phyloP scores from a whole-genome alignment of 2,329 filamentous ascomycete species.

The Herpomyces periplanetae region DNA sequence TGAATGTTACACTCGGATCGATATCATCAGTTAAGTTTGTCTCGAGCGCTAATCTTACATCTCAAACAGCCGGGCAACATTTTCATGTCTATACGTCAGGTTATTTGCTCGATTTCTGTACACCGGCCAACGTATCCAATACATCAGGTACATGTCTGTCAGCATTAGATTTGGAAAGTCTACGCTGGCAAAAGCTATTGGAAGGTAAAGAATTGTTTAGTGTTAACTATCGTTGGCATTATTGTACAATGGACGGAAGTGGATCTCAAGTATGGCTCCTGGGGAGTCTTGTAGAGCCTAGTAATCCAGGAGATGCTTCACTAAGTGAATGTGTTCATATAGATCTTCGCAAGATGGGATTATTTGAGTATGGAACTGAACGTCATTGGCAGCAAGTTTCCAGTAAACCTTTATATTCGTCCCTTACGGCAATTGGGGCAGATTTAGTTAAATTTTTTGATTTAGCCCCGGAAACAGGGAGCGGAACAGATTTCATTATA shows the following conservation, averaged over 20 bases:
- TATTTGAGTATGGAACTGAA: slow-evolving; percentile 14
- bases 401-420: slow-evolving; percentile 13
- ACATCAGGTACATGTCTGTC: slow-evolving; percentile 64
- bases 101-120: slow-evolving; percentile 68
- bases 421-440: slow-evolving; percentile 25
- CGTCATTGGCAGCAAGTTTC: slow-evolving; percentile 12
- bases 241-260: slow-evolving; percentile 77
- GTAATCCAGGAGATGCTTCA: slow-evolving; percentile 20
- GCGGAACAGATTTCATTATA: slow-evolving; percentile 59
- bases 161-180: slow-evolving; percentile 41
- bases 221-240: slow-evolving; percentile 78
- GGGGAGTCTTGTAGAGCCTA: slow-evolving; percentile 42
- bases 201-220: slow-evolving; percentile 81
- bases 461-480: slow-evolving; percentile 38
- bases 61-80: slow-evolving; percentile 60
- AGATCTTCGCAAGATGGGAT: slow-evolving; percentile 59
- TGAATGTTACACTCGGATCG: slow-evolving; percentile 29
- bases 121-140: slow-evolving; percentile 51
- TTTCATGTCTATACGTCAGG: slow-evolving; percentile 85
- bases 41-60: slow-evolving; percentile 46
- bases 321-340: slow-evolving; percentile 78
- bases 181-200: slow-evolving; percentile 78
- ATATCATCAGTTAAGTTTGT: slow-evolving; percentile 71
- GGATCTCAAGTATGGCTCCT: slow-evolving; percentile 87
- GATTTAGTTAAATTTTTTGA: slow-evolving; percentile 68